phyloP scores from a whole-genome alignment of 208 protist species.

The Kentomonas sorsogonicus region DNA sequence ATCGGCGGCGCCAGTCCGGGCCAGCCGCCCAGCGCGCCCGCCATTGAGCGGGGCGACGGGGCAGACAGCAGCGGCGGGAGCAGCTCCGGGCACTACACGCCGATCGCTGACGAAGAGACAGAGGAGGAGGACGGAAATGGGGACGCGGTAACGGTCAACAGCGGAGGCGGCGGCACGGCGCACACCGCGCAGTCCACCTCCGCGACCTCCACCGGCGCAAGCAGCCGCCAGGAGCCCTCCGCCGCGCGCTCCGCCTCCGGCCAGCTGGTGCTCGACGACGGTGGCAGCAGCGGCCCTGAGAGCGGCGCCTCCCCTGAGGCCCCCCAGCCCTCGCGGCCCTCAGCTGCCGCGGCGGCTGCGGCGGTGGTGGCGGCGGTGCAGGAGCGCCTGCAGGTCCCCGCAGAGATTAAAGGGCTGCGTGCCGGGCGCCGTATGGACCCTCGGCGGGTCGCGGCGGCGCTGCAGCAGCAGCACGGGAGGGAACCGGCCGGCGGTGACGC shows the following conservation, averaged over 20 bases:
- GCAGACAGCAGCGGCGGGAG: too few species aligned
- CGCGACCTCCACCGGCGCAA: not conserved
- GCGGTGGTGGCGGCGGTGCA: slow-evolving; percentile 7
- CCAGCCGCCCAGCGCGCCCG: not conserved
- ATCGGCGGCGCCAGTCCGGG: not conserved
- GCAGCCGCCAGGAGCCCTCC: not conserved
- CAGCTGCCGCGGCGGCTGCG: not conserved
- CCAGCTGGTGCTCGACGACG: slow-evolving; percentile 1
- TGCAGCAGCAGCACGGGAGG: slow-evolving; percentile 32
- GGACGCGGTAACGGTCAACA: not conserved
- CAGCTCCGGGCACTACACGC: too few species aligned
- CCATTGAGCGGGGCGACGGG: too few species aligned
- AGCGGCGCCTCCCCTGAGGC: too few species aligned
- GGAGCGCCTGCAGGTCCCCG: slow-evolving; percentile 30
- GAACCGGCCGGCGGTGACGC: slow-evolving; percentile 3
- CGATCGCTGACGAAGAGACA: not conserved
- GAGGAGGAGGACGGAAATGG: not conserved
- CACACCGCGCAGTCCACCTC: not conserved
- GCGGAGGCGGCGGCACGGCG: not conserved
- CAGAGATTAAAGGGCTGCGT: slow-evolving; percentile 45
- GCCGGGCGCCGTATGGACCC: slow-evolving; percentile 65
- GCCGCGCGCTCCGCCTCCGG: not conserved
- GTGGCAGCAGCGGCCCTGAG: too few species aligned
- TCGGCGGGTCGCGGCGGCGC: slow-evolving; percentile 37
- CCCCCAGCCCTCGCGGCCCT: too few species aligned